Percentiles rank a stretch among this genome's conserved stretches.
Conservation (phyloP, 2,329 filamentous ascomycete genomes). For the Tothia fuscella region DNA sequence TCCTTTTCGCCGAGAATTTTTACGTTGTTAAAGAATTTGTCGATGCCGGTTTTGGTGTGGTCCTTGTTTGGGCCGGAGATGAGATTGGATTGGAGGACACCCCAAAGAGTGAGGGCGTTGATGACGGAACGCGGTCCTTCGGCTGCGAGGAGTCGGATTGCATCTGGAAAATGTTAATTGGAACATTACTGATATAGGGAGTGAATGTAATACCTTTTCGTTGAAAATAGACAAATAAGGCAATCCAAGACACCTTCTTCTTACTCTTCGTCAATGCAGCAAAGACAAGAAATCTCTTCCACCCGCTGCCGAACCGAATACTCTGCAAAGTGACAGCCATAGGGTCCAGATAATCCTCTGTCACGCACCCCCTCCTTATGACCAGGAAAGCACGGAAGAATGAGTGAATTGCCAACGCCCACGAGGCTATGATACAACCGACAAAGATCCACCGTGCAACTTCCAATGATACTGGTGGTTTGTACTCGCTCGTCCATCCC, state of each 20-base stretch:
- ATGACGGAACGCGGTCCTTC: slow-evolving; percentile 86
- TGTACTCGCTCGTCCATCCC: slow-evolving; percentile 73
- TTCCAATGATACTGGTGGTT: slow-evolving; percentile 63
- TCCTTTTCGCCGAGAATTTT: slow-evolving; percentile 59
- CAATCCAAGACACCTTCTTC: slow-evolving; percentile 81
- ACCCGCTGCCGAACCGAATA: slow-evolving; percentile 61
- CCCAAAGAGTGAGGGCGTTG: slow-evolving; percentile 80
- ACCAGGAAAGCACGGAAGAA: slow-evolving; percentile 69
- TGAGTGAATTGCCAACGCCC: slow-evolving; percentile 68
- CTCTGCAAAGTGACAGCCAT: slow-evolving; percentile 77
- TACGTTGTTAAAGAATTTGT: slow-evolving; percentile 76
- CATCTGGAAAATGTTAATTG: slow-evolving; percentile 41
- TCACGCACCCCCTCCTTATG: slow-evolving; percentile 74
- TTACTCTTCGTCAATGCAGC: slow-evolving; percentile 81
- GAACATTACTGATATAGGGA: neutral
- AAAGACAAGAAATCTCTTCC: slow-evolving; percentile 84
- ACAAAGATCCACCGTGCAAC: slow-evolving; percentile 94
- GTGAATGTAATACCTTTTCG: slow-evolving; percentile 41
- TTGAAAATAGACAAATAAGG: slow-evolving; percentile 81
- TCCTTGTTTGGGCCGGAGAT: slow-evolving; percentile 41
- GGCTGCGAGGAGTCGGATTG: slow-evolving; percentile 79
- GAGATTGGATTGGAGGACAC: slow-evolving; percentile 66
- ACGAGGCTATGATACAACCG: slow-evolving; percentile 81
- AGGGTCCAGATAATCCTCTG: slow-evolving; percentile 82
- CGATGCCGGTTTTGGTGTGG: slow-evolving; percentile 45